Conservation (phyloP, 768 basidiomycete genomes). For the Epithele typhae region DNA sequence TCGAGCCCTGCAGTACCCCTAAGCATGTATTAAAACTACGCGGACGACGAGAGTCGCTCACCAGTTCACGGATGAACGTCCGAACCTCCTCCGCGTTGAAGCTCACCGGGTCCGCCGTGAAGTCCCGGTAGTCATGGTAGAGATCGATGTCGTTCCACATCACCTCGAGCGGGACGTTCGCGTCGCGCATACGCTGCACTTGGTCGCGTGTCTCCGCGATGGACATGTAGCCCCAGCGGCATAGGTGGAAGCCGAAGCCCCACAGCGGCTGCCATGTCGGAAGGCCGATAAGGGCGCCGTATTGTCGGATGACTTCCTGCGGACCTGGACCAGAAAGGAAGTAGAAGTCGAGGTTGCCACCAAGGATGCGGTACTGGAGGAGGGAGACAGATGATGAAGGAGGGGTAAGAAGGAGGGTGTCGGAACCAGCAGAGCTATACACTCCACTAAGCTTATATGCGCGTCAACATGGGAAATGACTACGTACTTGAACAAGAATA, state of each 20-base stretch:
- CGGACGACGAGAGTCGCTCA: constrained; percentile 23
- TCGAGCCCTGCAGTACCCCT: constrained; percentile 25
- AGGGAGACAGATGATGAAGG: constrained; percentile 47
- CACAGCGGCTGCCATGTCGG: constrained; percentile 71
- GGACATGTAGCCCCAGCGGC: constrained; percentile 51
- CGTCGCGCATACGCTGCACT: constrained; percentile 58
- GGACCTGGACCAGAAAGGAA: constrained; percentile 55
- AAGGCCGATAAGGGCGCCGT: constrained; percentile 57
- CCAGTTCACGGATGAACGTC: constrained; percentile 52
- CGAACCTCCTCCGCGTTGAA: constrained; percentile 53
- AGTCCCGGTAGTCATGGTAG: constrained; percentile 66
- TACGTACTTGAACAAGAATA: constrained; percentile 73
- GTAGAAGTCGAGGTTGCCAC: constrained; percentile 75
- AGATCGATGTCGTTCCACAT: constrained; percentile 81
- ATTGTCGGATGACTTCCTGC: constrained; percentile 59
- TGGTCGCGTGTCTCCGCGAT: constrained; percentile 52
- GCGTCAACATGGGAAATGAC: too few relatives aligned
- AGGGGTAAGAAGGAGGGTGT: constrained; percentile 64
- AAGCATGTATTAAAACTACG: background rate
- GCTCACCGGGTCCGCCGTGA: constrained; percentile 60
- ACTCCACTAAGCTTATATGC: too few relatives aligned
- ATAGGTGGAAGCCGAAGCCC: constrained; percentile 78
- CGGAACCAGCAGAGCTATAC: constrained; percentile 74
- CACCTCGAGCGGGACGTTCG: constrained; percentile 71
- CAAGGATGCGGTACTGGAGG: constrained; percentile 68